phyloP scores from a whole-genome alignment of 2,329 filamentous ascomycete genomes.

The Verticillium tricorpus region DNA sequence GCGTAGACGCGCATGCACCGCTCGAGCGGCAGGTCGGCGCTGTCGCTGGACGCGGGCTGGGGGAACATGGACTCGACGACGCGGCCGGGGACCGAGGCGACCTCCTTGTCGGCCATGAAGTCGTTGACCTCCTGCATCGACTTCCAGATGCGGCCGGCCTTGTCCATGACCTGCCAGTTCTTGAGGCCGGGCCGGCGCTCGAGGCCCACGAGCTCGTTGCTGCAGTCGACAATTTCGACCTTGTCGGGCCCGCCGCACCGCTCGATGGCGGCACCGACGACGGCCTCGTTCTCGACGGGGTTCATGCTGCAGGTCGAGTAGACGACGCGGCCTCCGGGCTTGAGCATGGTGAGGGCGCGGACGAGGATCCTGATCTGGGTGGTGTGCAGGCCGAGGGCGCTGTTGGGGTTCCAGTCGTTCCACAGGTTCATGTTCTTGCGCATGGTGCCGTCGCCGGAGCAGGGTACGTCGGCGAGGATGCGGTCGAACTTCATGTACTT shows the following conservation, averaged over 20 bases:
- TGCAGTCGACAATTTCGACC: slow-evolving; percentile 81
- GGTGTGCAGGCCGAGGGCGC: slow-evolving; percentile 78
- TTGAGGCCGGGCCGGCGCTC: slow-evolving; percentile 74
- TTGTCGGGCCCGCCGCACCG: slow-evolving; percentile 80
- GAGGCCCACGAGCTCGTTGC: slow-evolving; percentile 68
- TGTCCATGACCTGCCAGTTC: slow-evolving; percentile 89
- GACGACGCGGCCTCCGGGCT: slow-evolving; percentile 88
- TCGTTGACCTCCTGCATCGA: slow-evolving; percentile 55
- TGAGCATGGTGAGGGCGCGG: slow-evolving; percentile 90
- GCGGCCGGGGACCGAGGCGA: slow-evolving; percentile 53
- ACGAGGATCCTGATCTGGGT: slow-evolving; percentile 89
- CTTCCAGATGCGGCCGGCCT: slow-evolving; percentile 71
- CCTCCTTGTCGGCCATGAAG: not conserved
- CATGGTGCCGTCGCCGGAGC: slow-evolving; percentile 89
- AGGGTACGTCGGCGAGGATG: slow-evolving; percentile 93
- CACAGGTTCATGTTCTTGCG: slow-evolving; percentile 93
- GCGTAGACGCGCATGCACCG: slow-evolving; percentile 92
- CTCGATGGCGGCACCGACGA: slow-evolving; percentile 82
- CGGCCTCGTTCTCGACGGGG: slow-evolving; percentile 93
- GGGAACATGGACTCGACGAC: slow-evolving; percentile 84
- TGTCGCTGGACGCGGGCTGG: slow-evolving; percentile 44
- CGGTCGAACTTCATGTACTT: slow-evolving; percentile 91
- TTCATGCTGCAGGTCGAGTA: slow-evolving; percentile 99
- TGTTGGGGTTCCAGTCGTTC: slow-evolving; percentile 90
- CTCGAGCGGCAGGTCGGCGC: slow-evolving; percentile 70